Evolutionary conservation across 78 protist species (phyloP).

Genomic region (Dictyostelium citrinum): DNA sequence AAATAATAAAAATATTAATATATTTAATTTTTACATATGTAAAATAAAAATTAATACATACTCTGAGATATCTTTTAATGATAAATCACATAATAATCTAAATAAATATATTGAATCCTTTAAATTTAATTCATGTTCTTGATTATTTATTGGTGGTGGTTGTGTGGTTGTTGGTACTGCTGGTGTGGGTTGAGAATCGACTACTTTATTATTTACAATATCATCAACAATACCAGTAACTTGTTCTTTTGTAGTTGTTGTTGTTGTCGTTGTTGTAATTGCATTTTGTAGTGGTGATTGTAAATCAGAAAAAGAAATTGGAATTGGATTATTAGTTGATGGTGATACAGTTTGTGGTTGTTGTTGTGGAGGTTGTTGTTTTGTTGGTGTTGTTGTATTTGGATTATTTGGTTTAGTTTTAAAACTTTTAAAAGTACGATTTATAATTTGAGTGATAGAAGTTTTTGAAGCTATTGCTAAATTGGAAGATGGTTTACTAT

Average conservation of each 20-base stretch:
- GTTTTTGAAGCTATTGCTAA: slow-evolving; percentile 49
- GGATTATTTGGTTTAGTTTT: neutral
- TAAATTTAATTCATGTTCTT: slow-evolving; percentile 28
- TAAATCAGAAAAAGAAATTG: neutral
- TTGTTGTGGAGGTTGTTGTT: neutral
- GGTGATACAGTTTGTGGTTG: neutral
- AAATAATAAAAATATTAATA: neutral
- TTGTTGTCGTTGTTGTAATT: neutral
- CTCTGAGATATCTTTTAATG: slow-evolving; percentile 66
- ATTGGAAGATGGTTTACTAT: slow-evolving; percentile 29
- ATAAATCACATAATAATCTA: slow-evolving; percentile 63
- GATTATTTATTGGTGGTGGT: neutral
- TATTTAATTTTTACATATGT: neutral
- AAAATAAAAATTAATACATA: neutral
- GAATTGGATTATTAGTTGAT: neutral
- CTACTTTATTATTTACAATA: neutral
- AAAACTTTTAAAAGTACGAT: slow-evolving; percentile 17
- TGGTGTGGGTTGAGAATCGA: neutral
- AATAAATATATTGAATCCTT: slow-evolving; percentile 51
- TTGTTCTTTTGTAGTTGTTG: neutral
- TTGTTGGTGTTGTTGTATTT: neutral
- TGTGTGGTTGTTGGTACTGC: neutral
- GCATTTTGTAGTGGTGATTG: slow-evolving; percentile 28
- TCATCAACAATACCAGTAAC: neutral
- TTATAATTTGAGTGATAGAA: slow-evolving; percentile 45